Evolutionary conservation across 805 yeast genomes (phyloP).

Genomic region (Saccharomycopsis javanensis): DNA sequence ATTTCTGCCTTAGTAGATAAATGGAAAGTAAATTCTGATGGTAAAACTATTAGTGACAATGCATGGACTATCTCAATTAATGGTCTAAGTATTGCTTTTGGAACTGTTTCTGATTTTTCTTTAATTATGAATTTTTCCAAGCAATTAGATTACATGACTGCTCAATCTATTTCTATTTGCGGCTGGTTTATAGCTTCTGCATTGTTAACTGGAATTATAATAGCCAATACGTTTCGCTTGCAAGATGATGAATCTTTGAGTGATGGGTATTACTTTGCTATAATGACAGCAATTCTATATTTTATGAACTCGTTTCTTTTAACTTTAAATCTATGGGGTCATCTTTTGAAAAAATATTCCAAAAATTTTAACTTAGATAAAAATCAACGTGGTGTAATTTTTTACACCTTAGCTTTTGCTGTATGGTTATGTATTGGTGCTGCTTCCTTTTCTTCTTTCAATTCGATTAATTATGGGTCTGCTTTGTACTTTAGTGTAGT

Average conservation of each 20-base stretch:
- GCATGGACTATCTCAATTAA: constrained; percentile 45
- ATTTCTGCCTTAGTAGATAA: constrained; percentile 59
- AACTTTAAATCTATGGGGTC: constrained; percentile 53
- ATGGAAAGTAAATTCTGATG: constrained; percentile 41
- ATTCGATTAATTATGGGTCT: constrained; percentile 48
- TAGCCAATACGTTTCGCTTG: constrained; percentile 20
- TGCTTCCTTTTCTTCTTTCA: constrained; percentile 39
- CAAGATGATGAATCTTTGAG: constrained; percentile 28
- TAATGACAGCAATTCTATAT: constrained; percentile 54
- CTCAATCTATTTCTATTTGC: constrained; percentile 52
- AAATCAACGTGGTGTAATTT: constrained; percentile 65
- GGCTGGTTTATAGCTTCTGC: constrained; percentile 57
- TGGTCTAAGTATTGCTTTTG: constrained; percentile 51
- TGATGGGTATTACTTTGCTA: constrained; percentile 76
- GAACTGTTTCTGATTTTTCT: constrained; percentile 59
- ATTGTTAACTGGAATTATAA: constrained; percentile 41
- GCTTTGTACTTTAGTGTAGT: constrained; percentile 66
- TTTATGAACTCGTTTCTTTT: constrained; percentile 45
- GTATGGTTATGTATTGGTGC: constrained; percentile 70
- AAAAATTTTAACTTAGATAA: constrained; percentile 57
- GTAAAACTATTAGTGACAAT: constrained; percentile 28
- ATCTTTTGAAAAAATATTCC: constrained; percentile 47
- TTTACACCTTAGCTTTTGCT: constrained; percentile 54
- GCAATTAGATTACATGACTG: constrained; percentile 42
- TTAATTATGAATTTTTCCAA: constrained; percentile 61